Evolutionary conservation across 768 basidiomycete species (phyloP), one percentile per base, ranked within the genome.

Genomic region (Leucosporidium scottii): DNA sequence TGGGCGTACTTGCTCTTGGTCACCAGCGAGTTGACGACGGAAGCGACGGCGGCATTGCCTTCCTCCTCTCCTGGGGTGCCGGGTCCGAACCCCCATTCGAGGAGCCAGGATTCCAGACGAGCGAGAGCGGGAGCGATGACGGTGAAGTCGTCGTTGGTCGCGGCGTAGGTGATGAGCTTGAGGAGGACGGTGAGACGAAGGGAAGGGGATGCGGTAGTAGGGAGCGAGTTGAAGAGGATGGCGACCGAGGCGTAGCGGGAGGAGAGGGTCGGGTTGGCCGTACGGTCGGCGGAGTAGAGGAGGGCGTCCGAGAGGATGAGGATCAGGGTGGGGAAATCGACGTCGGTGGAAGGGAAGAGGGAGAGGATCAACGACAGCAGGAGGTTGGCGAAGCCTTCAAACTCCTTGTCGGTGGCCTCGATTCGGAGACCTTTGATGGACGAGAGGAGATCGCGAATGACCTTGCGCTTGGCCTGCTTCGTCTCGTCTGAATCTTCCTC

Each of bases 141-240:
- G 39, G 66, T 44, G 21, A 67, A 54, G 54, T 72, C 71, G 67
- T 72, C 71, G 68, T 72, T 66, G 4, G 18, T 2, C 27, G 65
- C 51, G 55, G 71, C 63, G 30, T 39, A 66, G 20, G 51, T n/a
- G 66, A 72, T 56, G 59, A 72, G 71, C 34, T 59, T 61, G 62
- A 57, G 34, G 50, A 72, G 59, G 47, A 65, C 55, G 31, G 65
- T 21, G 31, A 67, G 64, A 28, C 62, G 67, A 30, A 59, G 59
- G 27, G 59, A 47, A 18, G 59, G 27, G 15, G 59, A 4, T 25
- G 44, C 17, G 25, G 44, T 7, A 39, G 55, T 50, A 15, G 70
- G 68, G 51, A 72, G 68, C 9, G 71, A 53, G 71, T 72, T 72
- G 71, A 72, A 69, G 57, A 72, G 55, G 64, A 65, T 72, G 17